phyloP scores from a whole-genome alignment of 2,329 filamentous ascomycete species.

The Pseudocercospora crystallina region DNA sequence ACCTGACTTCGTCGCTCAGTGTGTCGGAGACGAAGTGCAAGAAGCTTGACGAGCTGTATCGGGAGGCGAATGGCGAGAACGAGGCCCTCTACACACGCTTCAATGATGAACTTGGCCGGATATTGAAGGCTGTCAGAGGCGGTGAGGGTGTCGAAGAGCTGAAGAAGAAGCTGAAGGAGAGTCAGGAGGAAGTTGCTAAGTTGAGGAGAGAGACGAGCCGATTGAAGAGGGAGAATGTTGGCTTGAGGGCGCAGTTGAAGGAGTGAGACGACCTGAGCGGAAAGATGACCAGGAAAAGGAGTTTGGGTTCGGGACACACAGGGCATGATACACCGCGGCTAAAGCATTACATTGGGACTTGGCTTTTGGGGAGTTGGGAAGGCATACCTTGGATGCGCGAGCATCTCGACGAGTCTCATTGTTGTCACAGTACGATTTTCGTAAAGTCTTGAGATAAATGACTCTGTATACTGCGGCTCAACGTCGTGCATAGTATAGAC shows the following conservation, averaged over 20 bases:
- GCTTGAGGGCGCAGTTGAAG: slow-evolving; percentile 53
- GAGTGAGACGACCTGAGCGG: slow-evolving; percentile 27
- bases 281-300: no score
- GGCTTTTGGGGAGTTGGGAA: no score
- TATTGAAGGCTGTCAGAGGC: slow-evolving; percentile 71
- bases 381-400: no score
- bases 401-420: no score
- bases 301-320: no score
- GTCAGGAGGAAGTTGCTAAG: slow-evolving; percentile 72
- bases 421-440: no score
- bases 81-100: slow-evolving; percentile 89
- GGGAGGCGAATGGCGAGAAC: slow-evolving; percentile 85
- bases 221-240: slow-evolving; percentile 78
- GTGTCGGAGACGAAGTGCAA: slow-evolving; percentile 74
- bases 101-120: slow-evolving; percentile 84
- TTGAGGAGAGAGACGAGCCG: slow-evolving; percentile 83
- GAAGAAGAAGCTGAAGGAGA: slow-evolving; percentile 67
- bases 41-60: slow-evolving; percentile 84
- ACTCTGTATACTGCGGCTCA: no score
- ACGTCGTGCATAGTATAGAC: no score
- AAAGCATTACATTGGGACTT: no score
- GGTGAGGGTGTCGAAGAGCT: slow-evolving; percentile 80
- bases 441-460: no score
- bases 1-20: slow-evolving; percentile 69
- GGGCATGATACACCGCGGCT: no score